These are phyloP conservation scores for Trichosporon ovoides DNA, from an alignment of 1,284 basidiomycete genomes.

Conservation along the genomic window DNA sequence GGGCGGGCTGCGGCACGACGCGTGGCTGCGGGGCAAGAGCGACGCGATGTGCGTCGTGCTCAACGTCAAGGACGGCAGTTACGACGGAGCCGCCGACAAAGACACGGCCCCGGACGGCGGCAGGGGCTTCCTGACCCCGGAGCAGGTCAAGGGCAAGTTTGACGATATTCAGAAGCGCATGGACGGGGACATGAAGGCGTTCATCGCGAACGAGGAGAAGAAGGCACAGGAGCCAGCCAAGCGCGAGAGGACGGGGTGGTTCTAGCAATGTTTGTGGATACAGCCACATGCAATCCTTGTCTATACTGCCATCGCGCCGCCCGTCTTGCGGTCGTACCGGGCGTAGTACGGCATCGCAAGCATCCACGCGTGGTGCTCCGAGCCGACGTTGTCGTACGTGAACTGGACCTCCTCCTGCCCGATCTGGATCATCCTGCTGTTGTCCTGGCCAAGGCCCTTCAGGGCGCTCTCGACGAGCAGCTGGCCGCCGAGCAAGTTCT, in stretches of 20 bases:
- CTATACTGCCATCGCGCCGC: conserved; percentile 8
- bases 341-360: conserved; percentile 31
- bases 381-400: conserved; percentile 26
- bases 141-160: not conserved
- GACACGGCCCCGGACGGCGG: conserved; percentile 13
- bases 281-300: not conserved
- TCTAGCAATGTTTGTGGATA: not conserved
- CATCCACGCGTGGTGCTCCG: conserved; percentile 30
- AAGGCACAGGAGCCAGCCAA: not conserved
- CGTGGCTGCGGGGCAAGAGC: conserved; percentile 12
- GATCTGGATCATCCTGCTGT: conserved; percentile 22
- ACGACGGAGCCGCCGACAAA: conserved; percentile 6
- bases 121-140: conserved; percentile 3
- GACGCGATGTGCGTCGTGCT: conserved; percentile 8
- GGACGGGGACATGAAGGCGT: not conserved
- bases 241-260: not conserved
- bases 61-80: conserved; percentile 3
- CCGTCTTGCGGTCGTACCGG: conserved; percentile 9
- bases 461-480: conserved; percentile 25
- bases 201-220: not conserved
- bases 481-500: conserved; percentile 26
- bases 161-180: not conserved
- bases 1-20: conserved; percentile 7
- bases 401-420: conserved; percentile 30
- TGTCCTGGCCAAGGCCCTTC: conserved; percentile 11